Evolutionary conservation across 345 rosid genomes (phyloP).

Genomic region (Balakata baccata): DNA sequence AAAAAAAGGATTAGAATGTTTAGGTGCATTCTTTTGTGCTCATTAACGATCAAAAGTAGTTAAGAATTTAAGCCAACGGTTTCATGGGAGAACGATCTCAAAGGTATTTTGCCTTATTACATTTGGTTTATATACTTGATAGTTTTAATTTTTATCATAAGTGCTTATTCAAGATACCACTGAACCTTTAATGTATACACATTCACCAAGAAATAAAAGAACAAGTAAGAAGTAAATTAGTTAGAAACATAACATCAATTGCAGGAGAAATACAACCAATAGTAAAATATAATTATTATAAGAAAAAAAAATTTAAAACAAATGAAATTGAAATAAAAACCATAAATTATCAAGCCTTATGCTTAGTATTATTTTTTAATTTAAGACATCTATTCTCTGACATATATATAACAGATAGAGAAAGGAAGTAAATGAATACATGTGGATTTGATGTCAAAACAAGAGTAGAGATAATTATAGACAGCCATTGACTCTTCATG

Average conservation of each 20-base stretch:
- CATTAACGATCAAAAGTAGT: too few relatives aligned
- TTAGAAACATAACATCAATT: not conserved
- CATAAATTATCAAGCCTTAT: not conserved
- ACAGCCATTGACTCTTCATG: slow-evolving; percentile 90
- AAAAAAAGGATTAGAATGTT: too few relatives aligned
- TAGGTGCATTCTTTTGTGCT: too few relatives aligned
- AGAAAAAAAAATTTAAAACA: too few relatives aligned
- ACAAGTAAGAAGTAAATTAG: not conserved
- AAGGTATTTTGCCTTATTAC: too few relatives aligned
- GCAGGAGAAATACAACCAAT: not conserved
- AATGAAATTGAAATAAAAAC: not conserved
- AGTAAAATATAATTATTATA: not conserved
- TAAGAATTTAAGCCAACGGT: too few relatives aligned
- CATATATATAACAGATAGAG: not conserved
- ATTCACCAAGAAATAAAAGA: not conserved
- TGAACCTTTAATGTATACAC: not conserved
- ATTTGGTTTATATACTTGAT: too few relatives aligned
- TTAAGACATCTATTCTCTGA: not conserved
- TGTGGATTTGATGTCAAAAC: slow-evolving; percentile 79
- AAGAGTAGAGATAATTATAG: slow-evolving; percentile 70
- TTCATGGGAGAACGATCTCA: too few relatives aligned
- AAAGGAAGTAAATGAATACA: slow-evolving; percentile 32
- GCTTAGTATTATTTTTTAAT: not conserved
- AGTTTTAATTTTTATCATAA: too few relatives aligned
- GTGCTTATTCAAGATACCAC: not conserved